These are phyloP conservation scores for Ustilago vetiveriae DNA, from an alignment of 1,284 basidiomycete genomes.

Conservation along the genomic window DNA sequence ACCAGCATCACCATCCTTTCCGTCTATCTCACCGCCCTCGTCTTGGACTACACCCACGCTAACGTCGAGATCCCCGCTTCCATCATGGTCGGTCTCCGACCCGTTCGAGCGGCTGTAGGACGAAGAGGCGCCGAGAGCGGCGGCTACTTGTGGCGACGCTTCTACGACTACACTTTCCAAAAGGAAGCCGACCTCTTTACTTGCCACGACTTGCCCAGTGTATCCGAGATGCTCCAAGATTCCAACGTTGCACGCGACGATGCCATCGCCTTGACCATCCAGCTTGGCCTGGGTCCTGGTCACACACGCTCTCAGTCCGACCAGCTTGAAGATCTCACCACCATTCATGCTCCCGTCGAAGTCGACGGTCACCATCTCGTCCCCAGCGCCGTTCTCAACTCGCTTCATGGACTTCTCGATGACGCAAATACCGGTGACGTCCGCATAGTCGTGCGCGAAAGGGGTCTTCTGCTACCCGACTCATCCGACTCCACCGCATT, in stretches of 20 bases:
- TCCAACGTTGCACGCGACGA: constrained; percentile 35
- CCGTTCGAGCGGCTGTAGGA: constrained; percentile 16
- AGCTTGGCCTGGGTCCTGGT: constrained; percentile 55
- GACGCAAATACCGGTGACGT: constrained; percentile 62
- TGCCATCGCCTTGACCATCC: constrained; percentile 55
- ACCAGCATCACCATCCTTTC: constrained; percentile 50
- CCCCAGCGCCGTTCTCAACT: constrained; percentile 45
- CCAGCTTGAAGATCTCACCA: constrained; percentile 7
- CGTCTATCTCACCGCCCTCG: constrained; percentile 53
- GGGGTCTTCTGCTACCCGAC: constrained; percentile 42
- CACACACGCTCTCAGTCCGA: constrained; percentile 8
- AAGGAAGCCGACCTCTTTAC: constrained; percentile 55
- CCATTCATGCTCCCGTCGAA: constrained; percentile 43
- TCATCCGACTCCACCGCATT: background rate
- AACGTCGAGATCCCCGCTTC: constrained; percentile 46
- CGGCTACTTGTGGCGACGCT: constrained; percentile 49
- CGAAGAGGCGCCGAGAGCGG: constrained; percentile 17
- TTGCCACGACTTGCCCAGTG: constrained; percentile 52
- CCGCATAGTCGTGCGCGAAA: constrained; percentile 59
- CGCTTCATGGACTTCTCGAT: constrained; percentile 56
- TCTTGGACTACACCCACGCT: constrained; percentile 47
- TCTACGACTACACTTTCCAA: constrained; percentile 45
- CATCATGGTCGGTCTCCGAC: constrained; percentile 57
- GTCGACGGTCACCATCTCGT: constrained; percentile 48
- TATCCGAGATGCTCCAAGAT: constrained; percentile 49